Conservation (phyloP, 2,329 filamentous ascomycete species). For the Clonostachys rosea region DNA sequence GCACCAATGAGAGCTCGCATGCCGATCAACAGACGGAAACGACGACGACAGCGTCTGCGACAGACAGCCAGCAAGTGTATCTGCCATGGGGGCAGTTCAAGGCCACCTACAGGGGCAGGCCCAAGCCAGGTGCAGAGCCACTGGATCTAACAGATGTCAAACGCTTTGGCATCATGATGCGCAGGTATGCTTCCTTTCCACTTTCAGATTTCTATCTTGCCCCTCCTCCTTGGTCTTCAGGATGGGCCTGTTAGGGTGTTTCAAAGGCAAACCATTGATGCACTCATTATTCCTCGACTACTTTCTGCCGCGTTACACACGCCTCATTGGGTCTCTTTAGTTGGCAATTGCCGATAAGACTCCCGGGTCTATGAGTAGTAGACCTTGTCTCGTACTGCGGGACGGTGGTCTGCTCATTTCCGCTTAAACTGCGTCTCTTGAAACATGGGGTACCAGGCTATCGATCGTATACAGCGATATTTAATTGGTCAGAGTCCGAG, state of each 20-base stretch:
- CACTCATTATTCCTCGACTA: too few species aligned
- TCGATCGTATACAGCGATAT: too few species aligned
- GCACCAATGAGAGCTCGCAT: not conserved
- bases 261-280: not conserved
- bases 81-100: conserved; percentile 62
- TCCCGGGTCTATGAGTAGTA: not conserved
- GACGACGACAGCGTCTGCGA: not conserved
- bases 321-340: too few species aligned
- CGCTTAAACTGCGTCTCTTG: not conserved
- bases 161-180: conserved; percentile 72
- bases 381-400: not conserved
- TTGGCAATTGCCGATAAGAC: too few species aligned
- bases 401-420: not conserved
- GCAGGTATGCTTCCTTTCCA: conserved; percentile 52
- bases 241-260: not conserved
- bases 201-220: not conserved
- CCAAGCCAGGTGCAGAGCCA: conserved; percentile 52
- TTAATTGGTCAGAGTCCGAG: too few species aligned
- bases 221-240: not conserved
- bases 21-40: not conserved
- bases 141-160: conserved; percentile 58
- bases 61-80: conserved; percentile 29
- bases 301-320: too few species aligned
- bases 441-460: too few species aligned
- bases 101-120: conserved; percentile 68